These are phyloP conservation scores for Kwoniella dendrophila DNA, from an alignment of 768 basidiomycete genomes.

Conservation along the genomic window DNA sequence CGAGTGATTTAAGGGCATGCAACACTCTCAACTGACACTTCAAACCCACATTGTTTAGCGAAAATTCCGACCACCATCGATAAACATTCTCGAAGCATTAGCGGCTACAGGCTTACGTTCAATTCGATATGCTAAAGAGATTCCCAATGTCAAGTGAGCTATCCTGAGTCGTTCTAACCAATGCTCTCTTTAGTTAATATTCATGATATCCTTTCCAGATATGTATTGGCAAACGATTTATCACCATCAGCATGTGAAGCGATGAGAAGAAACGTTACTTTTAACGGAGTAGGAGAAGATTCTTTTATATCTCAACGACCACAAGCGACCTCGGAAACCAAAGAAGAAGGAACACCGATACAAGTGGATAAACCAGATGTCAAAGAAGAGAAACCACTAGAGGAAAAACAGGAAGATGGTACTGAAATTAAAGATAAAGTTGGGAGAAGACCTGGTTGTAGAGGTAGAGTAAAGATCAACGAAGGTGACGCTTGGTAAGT, in stretches of 20 bases:
- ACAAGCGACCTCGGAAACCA: conserved; percentile 13
- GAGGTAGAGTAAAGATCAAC: conserved; percentile 73
- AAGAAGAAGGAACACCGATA: conserved; percentile 15
- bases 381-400: neutral
- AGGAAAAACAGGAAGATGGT: conserved; percentile 7
- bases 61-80: conserved; percentile 59
- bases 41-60: conserved; percentile 1
- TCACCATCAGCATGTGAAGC: conserved; percentile 78
- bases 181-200: neutral
- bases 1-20: neutral
- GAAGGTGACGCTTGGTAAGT: conserved; percentile 92
- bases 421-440: conserved; percentile 23
- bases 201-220: conserved; percentile 63
- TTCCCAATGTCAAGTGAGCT: conserved; percentile 80
- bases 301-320: neutral
- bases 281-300: conserved; percentile 67
- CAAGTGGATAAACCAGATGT: neutral
- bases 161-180: neutral
- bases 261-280: conserved; percentile 79
- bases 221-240: conserved; percentile 92
- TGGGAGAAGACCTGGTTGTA: conserved; percentile 43
- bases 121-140: conserved; percentile 96
- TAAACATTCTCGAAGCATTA: conserved; percentile 85
- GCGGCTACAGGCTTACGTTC: conserved; percentile 94
- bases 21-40: neutral